Evolutionary conservation across 148 eudicot genomes (phyloP), one percentile per base, ranked within the genome.

Genomic region (Chenopodium suecicum): DNA sequence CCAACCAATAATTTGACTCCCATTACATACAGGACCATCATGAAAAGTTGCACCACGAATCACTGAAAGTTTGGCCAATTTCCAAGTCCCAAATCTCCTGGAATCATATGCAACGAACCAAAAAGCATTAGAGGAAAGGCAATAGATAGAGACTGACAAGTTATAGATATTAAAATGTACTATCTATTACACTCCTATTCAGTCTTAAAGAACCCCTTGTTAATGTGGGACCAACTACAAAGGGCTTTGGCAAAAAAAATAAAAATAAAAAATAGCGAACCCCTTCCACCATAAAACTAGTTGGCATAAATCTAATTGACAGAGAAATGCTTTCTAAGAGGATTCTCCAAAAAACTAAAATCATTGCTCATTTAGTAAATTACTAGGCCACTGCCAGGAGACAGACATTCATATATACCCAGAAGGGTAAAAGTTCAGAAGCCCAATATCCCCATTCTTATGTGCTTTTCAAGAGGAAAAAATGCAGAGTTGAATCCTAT

Each of bases 21-120:
- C 87, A 80, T 91, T 94, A 85, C 98, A 94, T 74, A 92, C 65
- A 54, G 97, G 95, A 84, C 98, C 98, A 50, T 88, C 88, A 46
- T 87, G 62, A 66, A 85, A 70, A 80, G 83, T 44, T 73, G 79
- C 62, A n/a, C 73, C 79, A 37, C 13, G 71, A 52, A 71, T 84
- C 47, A 83, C 78, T 34, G 74, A 85, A 80, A 89, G 82, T 82
- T 84, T 82, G 80, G 91, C 95, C 74, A 91, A 92, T 62, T 80
- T 84, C 98, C 98, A 94, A 41, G 98, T 90, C 80, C 98, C 98
- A 74, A 94, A 87, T 81, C 90, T 89, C 84, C 98, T 93, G 92
- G 74, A 90, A 70, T 44, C 79, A 46, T 54, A 19, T 73, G 25
- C 8, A 7, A 67, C 72, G 73, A n/a, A 60, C 69, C 58, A 81